Conservation (phyloP, 495 filamentous ascomycete genomes). For the Penicillium subrubescens region DNA sequence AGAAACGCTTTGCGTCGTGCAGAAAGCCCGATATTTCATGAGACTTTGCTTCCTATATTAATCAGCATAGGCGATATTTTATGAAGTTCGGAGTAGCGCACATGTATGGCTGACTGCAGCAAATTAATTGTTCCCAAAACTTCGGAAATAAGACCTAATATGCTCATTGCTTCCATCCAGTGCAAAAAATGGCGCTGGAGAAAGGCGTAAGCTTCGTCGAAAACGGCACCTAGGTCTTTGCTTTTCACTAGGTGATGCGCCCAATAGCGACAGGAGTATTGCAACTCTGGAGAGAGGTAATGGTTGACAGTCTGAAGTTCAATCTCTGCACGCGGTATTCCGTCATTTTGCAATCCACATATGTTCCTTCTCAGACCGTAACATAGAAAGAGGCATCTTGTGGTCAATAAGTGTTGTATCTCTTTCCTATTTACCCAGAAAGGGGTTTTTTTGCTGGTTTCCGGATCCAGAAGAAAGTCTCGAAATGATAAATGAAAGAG, state of each 20-base stretch:
- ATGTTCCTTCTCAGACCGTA: slow-evolving; percentile 37
- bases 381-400: slow-evolving; percentile 34
- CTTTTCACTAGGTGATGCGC: slow-evolving; percentile 24
- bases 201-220: slow-evolving; percentile 33
- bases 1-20: slow-evolving; percentile 38
- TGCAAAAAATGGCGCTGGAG: slow-evolving; percentile 45
- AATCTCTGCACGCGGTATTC: slow-evolving; percentile 24
- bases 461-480: slow-evolving; percentile 12
- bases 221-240: slow-evolving; percentile 19
- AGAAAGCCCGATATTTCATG: slow-evolving; percentile 5
- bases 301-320: slow-evolving; percentile 15
- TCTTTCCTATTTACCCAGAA: slow-evolving; percentile 14
- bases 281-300: slow-evolving; percentile 28
- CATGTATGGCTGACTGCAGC: background rate
- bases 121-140: slow-evolving; percentile 3
- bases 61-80: slow-evolving; percentile 3
- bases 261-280: slow-evolving; percentile 45
- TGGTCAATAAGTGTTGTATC: background rate
- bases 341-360: slow-evolving; percentile 29
- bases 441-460: slow-evolving; percentile 4
- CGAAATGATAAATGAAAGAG: slow-evolving; percentile 14
- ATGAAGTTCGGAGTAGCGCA: slow-evolving; percentile 6
- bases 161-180: slow-evolving; percentile 47
- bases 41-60: slow-evolving; percentile 10
- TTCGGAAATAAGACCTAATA: slow-evolving; percentile 38